Conservation (phyloP, 345 rosid genomes). For the Arabis alpina region DNA sequence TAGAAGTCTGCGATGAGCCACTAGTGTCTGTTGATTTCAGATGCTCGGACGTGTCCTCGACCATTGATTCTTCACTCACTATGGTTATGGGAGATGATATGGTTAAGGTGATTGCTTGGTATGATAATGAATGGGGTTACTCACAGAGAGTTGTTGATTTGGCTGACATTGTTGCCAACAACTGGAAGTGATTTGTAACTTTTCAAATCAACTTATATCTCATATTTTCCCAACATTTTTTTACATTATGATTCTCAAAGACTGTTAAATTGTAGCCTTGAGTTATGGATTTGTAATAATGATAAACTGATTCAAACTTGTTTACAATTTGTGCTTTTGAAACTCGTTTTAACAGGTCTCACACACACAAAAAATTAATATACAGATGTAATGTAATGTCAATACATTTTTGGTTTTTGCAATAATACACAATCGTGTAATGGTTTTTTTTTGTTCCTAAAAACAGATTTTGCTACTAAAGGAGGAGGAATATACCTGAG, state of each 20-base stretch:
- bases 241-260: constrained; percentile 30
- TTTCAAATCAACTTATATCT: constrained; percentile 14
- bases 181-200: constrained; percentile 65
- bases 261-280: constrained; percentile 27
- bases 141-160: constrained; percentile 97
- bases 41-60: constrained; percentile 81
- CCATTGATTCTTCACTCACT: constrained; percentile 87
- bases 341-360: constrained; percentile 18
- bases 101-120: constrained; percentile 99
- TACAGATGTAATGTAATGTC: too few species aligned
- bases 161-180: constrained; percentile 88
- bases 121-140: constrained; percentile 98
- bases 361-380: neutral
- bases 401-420: constrained; percentile 33
- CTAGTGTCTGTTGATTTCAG: constrained; percentile 93
- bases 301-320: constrained; percentile 30
- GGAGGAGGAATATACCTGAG: constrained; percentile 38
- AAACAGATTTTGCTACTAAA: constrained; percentile 24
- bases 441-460: constrained; percentile 16
- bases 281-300: constrained; percentile 36
- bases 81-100: constrained; percentile 99
- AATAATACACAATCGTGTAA: constrained; percentile 42
- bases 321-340: constrained; percentile 11
- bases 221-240: neutral
- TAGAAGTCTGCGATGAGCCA: constrained; percentile 91